Percentiles rank a stretch among this genome's conserved stretches.
phyloP scores from a whole-genome alignment of 2,329 filamentous ascomycete species.

The Diplodia mutila region DNA sequence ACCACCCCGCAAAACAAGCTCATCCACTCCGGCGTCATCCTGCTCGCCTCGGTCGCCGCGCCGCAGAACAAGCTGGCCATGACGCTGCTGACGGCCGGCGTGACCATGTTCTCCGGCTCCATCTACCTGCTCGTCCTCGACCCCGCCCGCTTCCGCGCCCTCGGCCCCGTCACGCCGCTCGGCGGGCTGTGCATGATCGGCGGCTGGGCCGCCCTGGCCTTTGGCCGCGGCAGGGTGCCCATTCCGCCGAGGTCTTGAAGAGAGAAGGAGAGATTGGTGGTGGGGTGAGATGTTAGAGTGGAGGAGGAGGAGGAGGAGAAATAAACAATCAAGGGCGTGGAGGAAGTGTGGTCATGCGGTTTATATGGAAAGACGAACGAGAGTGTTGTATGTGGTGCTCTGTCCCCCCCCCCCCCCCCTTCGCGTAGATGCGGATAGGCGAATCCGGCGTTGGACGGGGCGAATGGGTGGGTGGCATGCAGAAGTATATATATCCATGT shows the following conservation, averaged over 20 bases:
- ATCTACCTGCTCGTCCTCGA: constrained; percentile 68
- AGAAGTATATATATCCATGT: neutral
- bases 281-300: too few species aligned
- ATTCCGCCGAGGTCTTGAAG: constrained; percentile 8
- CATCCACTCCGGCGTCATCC: constrained; percentile 61
- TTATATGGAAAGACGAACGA: too few species aligned
- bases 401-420: too few species aligned
- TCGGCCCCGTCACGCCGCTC: constrained; percentile 68
- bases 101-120: constrained; percentile 69
- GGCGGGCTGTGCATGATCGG: constrained; percentile 67
- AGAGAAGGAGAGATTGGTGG: too few species aligned
- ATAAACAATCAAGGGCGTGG: too few species aligned
- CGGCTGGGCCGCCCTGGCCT: constrained; percentile 61
- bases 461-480: neutral
- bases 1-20: too few species aligned
- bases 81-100: constrained; percentile 64
- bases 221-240: constrained; percentile 37
- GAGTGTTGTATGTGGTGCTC: too few species aligned
- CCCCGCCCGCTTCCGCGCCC: constrained; percentile 60
- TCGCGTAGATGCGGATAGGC: neutral
- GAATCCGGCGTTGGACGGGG: too few species aligned
- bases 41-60: constrained; percentile 57
- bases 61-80: constrained; percentile 62
- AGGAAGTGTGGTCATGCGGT: too few species aligned
- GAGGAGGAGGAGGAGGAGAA: too few species aligned